Percentiles rank a stretch among this genome's conserved stretches.
Evolutionary conservation across 2,329 filamentous ascomycete species (phyloP).

Genomic region (Colletotrichum destructivum): DNA sequence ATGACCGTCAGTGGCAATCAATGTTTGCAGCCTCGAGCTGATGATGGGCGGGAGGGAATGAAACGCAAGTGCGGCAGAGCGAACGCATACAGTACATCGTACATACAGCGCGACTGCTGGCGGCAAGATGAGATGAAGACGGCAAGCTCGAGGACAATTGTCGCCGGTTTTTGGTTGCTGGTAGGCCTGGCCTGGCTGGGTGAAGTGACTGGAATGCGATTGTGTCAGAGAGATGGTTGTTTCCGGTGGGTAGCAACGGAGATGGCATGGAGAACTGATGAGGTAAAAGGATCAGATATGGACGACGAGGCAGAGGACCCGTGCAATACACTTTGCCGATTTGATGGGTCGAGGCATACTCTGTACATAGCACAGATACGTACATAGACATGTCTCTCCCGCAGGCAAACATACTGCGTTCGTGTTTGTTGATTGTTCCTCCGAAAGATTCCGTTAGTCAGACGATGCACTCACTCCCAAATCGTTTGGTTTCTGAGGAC

Average conservation of each 20-base stretch:
- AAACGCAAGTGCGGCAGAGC: conserved; percentile 6
- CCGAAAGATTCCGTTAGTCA: neutral
- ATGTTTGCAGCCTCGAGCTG: conserved; percentile 5
- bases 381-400: neutral
- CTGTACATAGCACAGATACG: no score
- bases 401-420: conserved; percentile 4
- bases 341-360: conserved; percentile 4
- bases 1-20: neutral
- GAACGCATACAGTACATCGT: conserved; percentile 20
- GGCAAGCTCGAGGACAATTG: conserved; percentile 1
- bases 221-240: conserved; percentile 9
- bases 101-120: conserved; percentile 5
- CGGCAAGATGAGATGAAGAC: conserved; percentile 9
- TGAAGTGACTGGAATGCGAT: neutral
- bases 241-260: conserved; percentile 26
- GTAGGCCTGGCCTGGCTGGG: neutral
- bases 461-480: neutral
- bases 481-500: neutral
- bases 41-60: neutral
- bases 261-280: conserved; percentile 18
- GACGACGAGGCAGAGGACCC: neutral
- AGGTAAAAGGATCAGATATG: conserved; percentile 14
- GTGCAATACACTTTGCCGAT: neutral
- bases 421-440: neutral
- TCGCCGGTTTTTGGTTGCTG: neutral